Evolutionary conservation across 202 grass and related monocot species (phyloP), one percentile per base, ranked within the genome.

Genomic region (Zizania palustris): DNA sequence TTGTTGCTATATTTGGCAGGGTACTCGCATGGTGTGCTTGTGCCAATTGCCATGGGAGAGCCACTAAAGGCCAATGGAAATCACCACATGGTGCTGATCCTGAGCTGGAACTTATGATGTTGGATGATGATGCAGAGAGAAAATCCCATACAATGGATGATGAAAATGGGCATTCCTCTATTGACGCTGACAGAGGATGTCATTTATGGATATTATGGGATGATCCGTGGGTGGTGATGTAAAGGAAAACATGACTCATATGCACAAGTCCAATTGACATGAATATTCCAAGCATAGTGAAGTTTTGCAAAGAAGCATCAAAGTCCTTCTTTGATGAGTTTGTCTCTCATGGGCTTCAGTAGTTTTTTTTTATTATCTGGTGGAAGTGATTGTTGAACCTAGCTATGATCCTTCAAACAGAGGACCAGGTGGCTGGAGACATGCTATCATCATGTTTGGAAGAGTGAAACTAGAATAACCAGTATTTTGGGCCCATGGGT

Each of bases 351-450:
- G 95, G 95, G 34, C 75, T 98, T 39, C 91, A 92, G 60, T 85
- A 98, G 61, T 74, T 98, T 67, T 98, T 67, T 94, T 98, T 69
- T 77, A 92, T 86, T 90, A 85, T 0, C 71, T 98, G 13, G 95
- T 87, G 28, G 91, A 98, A 71, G 35, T 98, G 16, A 80, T 51
- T 33, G 83, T 98, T 4, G 91, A 98, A 60, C 95, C 95, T 3
- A 78, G 83, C 10, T 98, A 98, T 75, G 95, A 94, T 65, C 85
- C 91, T 7, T 98, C 95, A 13, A 92, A 92, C 74, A 92, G 94
- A 85, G 89, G 82, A 38, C 39, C 66, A 22, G 87, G 83, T 58
- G 80, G 76, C 48, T 98, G 91, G 95, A 90, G 78, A 75, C 87
- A 92, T 85, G 95, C 91, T 1, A 75, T 72, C 11, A 77, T 95